phyloP scores from a whole-genome alignment of 768 basidiomycete species.

The Tylopilus rubrobrunneus region DNA sequence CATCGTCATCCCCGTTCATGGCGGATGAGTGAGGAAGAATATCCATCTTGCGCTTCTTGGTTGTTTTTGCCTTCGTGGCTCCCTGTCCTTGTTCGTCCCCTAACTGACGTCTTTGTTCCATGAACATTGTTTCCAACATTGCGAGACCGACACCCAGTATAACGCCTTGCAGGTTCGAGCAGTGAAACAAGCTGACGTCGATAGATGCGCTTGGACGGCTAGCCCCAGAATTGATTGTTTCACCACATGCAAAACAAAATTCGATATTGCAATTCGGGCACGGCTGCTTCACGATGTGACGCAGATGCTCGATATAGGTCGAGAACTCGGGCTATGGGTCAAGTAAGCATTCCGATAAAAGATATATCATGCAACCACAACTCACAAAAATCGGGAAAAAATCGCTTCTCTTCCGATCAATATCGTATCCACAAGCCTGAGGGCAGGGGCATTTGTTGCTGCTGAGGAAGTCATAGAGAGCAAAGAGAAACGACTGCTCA shows the following conservation, averaged over 20 bases:
- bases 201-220: slow-evolving; percentile 41
- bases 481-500: slow-evolving; percentile 86
- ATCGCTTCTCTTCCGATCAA: slow-evolving; percentile 63
- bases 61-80: slow-evolving; percentile 28
- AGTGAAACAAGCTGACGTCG: slow-evolving; percentile 76
- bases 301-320: slow-evolving; percentile 63
- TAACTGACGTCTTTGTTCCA: slow-evolving; percentile 45
- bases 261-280: slow-evolving; percentile 61
- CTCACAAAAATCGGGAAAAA: slow-evolving; percentile 84
- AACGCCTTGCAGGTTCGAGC: slow-evolving; percentile 83
- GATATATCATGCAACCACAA: slow-evolving; percentile 2
- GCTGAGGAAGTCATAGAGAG: slow-evolving; percentile 72
- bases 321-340: slow-evolving; percentile 62
- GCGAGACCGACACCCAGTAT: slow-evolving; percentile 87
- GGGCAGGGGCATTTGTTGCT: slow-evolving; percentile 67
- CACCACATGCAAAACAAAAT: slow-evolving; percentile 77
- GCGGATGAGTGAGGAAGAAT: slow-evolving; percentile 19
- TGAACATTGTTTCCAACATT: slow-evolving; percentile 75
- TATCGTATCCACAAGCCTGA: slow-evolving; percentile 62
- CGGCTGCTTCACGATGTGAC: slow-evolving; percentile 48
- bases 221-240: slow-evolving; percentile 48
- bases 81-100: slow-evolving; percentile 26
- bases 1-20: slow-evolving; percentile 44
- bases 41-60: slow-evolving; percentile 41
- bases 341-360: slow-evolving; percentile 9